Base-by-base conservation (phyloP, 805 yeast genomes). In the Hanseniaspora thailandica region DNA sequence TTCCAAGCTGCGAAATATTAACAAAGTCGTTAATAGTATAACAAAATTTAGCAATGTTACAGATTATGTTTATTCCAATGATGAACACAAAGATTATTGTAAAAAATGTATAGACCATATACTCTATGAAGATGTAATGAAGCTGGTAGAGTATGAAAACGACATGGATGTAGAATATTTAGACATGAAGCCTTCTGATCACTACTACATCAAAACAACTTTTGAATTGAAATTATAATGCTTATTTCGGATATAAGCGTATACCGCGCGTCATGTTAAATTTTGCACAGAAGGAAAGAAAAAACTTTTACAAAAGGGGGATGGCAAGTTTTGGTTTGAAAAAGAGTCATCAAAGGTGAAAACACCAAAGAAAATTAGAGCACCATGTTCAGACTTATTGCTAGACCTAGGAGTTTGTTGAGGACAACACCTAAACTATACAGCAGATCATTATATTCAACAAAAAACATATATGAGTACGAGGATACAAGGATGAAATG, bases 401-500 rank as follows among this genome's bases (percentile, higher is more conserved):
- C 7, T 7, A 38, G 28, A 22, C 13, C 41, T 38, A 38, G 12
- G 19, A 10, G 25, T 2, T 15, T 17, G 7, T 22, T 22, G 3
- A 38, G 41, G 12, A 22, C 41, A 4, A 38, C 26, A 3, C 9
- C 25, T 6, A 13, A 5, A 12, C 22, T 22, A 5, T 13, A 13
- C 17, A 38, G 10, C 8, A 38, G 41, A 3, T 17, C 7, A 8
- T 22, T 38, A 2, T 38, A 38, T 9, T 20, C 41, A 38, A 22
- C n/a, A 22, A 38, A 22, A 5, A 26, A 17, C 5, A 5, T 30
- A 5, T 28, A 43, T 10, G 44, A 50, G 6, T 50, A 50, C 9
- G 45, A 43, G 30, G 54, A 50, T 15, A 50, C 54, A 17, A 43
- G 47, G 28, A 33, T 50, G 6, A 43, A 43, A 35, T 50, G 54